A percentile compares a stretch with the other conserved stretches of the same genome.
phyloP scores from a whole-genome alignment of 2,329 filamentous ascomycete species.

The Monosporascus sp. region DNA sequence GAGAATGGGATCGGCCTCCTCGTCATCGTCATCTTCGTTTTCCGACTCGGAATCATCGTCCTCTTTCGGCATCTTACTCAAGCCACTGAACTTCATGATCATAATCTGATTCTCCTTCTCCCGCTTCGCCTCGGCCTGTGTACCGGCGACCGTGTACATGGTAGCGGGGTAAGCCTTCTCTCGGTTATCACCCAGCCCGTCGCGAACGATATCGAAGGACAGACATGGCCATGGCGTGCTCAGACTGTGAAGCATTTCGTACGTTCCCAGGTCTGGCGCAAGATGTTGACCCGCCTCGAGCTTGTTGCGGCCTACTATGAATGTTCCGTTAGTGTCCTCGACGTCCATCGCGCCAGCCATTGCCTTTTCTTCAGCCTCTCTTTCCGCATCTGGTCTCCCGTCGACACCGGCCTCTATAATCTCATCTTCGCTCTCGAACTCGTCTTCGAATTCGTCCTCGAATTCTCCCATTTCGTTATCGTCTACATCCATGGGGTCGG shows the following conservation, averaged over 20 bases:
- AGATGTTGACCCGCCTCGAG: conserved; percentile 87
- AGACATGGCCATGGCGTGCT: conserved; percentile 96
- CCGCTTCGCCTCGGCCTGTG: conserved; percentile 73
- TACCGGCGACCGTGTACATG: conserved; percentile 90
- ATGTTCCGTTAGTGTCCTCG: conserved; percentile 68
- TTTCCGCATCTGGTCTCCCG: conserved; percentile 83
- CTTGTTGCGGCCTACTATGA: conserved; percentile 91
- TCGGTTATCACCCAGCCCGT: conserved; percentile 80
- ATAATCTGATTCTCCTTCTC: conserved; percentile 88
- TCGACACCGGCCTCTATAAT: conserved; percentile 93
- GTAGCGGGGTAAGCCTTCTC: conserved; percentile 86
- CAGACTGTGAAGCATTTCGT: conserved; percentile 94
- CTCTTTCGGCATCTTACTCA: conserved; percentile 78
- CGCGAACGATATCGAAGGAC: conserved; percentile 87
- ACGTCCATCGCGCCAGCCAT: conserved; percentile 77
- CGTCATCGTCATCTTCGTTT: conserved; percentile 69
- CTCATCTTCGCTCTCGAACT: conserved; percentile 85
- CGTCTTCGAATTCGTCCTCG: conserved; percentile 91
- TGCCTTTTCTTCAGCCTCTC: conserved; percentile 81
- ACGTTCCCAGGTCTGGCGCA: conserved; percentile 86
- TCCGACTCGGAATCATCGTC: conserved; percentile 63
- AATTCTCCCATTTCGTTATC: conserved; percentile 70
- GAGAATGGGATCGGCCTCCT: conserved; percentile 80
- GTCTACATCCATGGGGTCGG: conserved; percentile 63
- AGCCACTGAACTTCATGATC: conserved; percentile 91